Evolutionary conservation across 768 basidiomycete genomes (phyloP).

Genomic region (Dendrothele bispora): DNA sequence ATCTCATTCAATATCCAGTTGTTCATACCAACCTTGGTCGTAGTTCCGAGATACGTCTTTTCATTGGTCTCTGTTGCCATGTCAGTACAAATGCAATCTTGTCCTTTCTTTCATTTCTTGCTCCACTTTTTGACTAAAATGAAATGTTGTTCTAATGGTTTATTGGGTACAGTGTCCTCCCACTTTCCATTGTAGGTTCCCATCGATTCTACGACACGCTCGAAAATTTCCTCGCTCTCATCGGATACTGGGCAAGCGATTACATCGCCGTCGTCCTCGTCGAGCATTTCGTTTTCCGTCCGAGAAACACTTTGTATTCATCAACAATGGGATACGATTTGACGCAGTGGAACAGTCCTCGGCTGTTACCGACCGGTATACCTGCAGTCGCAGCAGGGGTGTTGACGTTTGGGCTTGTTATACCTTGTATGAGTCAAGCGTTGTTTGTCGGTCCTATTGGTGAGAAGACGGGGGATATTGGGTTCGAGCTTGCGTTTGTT

Average conservation of each 20-base stretch:
- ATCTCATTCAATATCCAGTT: conserved; percentile 74
- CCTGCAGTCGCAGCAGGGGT: conserved; percentile 59
- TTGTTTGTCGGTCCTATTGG: conserved; percentile 82
- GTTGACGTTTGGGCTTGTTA: conserved; percentile 54
- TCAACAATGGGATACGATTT: conserved; percentile 58
- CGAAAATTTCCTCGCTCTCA: conserved; percentile 73
- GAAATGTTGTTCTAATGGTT: too few relatives aligned
- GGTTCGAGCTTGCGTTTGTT: conserved; percentile 71
- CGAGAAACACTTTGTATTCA: too few relatives aligned
- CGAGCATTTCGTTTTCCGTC: conserved; percentile 65
- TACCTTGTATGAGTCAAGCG: conserved; percentile 72
- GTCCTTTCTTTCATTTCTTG: too few relatives aligned
- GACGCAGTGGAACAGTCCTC: conserved; percentile 55
- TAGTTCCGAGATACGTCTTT: conserved; percentile 76
- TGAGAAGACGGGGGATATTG: conserved; percentile 69
- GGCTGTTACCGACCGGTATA: conserved; percentile 59
- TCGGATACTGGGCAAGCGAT: conserved; percentile 66
- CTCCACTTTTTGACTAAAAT: too few relatives aligned
- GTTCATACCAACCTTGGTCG: conserved; percentile 54
- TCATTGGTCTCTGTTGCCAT: conserved; percentile 70
- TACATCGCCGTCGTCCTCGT: conserved; percentile 62
- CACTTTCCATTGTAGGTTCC: conserved; percentile 72
- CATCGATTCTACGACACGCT: conserved; percentile 72
- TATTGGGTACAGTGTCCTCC: conserved; percentile 64
- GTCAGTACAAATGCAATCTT: too few relatives aligned